These are phyloP conservation scores for Penicillium sp. DNA, from an alignment of 2,329 filamentous ascomycete species.

Conservation along the genomic window DNA sequence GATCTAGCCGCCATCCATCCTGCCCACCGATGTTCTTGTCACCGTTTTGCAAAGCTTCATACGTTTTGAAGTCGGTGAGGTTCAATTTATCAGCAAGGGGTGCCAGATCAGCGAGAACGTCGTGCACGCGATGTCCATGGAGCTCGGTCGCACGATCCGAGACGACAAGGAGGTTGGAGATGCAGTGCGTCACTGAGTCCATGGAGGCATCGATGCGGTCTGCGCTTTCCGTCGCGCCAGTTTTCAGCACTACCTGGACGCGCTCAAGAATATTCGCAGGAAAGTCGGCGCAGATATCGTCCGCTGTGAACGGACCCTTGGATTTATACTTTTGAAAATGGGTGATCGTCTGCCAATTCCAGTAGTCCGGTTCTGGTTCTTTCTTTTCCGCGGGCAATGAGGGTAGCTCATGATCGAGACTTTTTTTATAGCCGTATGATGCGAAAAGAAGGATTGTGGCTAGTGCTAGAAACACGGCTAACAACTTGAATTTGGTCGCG, in stretches of 20 bases:
- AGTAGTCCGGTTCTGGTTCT: slow-evolving; percentile 12
- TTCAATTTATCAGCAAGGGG: slow-evolving; percentile 35
- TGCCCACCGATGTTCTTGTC: slow-evolving; percentile 30
- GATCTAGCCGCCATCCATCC: slow-evolving; percentile 56
- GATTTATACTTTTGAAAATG: slow-evolving; percentile 10
- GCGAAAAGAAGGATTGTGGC: background rate
- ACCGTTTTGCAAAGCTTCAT: slow-evolving; percentile 43
- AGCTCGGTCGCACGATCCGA: slow-evolving; percentile 48
- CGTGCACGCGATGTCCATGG: slow-evolving; percentile 45
- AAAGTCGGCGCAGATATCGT: slow-evolving; percentile 25
- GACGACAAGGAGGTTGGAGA: slow-evolving; percentile 14
- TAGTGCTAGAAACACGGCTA: background rate
- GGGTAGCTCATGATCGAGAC: background rate
- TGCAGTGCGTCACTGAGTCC: slow-evolving; percentile 30
- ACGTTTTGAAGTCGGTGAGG: slow-evolving; percentile 40
- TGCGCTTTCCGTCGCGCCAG: slow-evolving; percentile 47
- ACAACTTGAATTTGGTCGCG: background rate
- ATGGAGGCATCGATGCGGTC: slow-evolving; percentile 50
- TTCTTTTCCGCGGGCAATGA: background rate
- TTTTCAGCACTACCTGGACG: slow-evolving; percentile 52
- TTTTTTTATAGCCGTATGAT: background rate
- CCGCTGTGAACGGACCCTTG: background rate
- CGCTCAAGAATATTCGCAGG: slow-evolving; percentile 40
- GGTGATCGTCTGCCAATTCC: slow-evolving; percentile 24
- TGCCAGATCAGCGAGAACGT: slow-evolving; percentile 51